Conservation (phyloP, 2,329 filamentous ascomycete genomes). For the Cladophialophora bantiana region DNA sequence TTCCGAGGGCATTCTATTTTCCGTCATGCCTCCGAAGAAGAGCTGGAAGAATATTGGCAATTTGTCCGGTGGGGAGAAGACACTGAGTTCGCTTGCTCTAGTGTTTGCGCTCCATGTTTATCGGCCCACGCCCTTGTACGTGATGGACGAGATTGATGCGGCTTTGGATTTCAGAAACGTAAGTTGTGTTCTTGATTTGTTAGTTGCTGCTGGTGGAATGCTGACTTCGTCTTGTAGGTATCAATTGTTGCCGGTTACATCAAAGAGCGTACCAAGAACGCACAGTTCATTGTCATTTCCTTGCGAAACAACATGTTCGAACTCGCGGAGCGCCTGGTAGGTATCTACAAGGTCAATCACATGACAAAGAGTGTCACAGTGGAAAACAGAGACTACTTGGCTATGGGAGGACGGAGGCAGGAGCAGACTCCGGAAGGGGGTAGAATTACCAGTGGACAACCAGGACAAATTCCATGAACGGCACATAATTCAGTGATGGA, state of each 20-base stretch:
- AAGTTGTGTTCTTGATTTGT: slow-evolving; percentile 53
- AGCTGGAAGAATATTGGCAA: slow-evolving; percentile 99
- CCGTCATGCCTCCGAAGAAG: slow-evolving; percentile 99
- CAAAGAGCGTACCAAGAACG: slow-evolving; percentile 98
- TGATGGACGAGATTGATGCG: slow-evolving; percentile 99
- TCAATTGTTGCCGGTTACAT: slow-evolving; percentile 99
- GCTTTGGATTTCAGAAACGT: slow-evolving; percentile 98
- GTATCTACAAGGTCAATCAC: slow-evolving; percentile 99
- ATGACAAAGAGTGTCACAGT: slow-evolving; percentile 95
- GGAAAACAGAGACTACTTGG: slow-evolving; percentile 76
- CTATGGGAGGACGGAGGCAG: slow-evolving; percentile 26
- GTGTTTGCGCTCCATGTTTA: slow-evolving; percentile 99
- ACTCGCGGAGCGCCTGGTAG: slow-evolving; percentile 90
- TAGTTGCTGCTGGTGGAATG: neutral
- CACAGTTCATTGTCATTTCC: slow-evolving; percentile 98
- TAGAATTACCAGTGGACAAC: neutral
- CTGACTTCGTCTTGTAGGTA: slow-evolving; percentile 62
- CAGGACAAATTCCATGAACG: slow-evolving; percentile 7
- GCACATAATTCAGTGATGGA: neutral
- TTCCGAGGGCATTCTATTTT: slow-evolving; percentile 94
- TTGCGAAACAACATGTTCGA: slow-evolving; percentile 99
- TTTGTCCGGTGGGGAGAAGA: slow-evolving; percentile 95
- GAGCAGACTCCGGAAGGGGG: slow-evolving; percentile 2
- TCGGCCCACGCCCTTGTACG: slow-evolving; percentile 95
- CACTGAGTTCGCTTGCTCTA: slow-evolving; percentile 85